Evolutionary conservation across 208 protist genomes (phyloP), one percentile per base, ranked within the genome.

Genomic region (Leptomonas seymouri): DNA sequence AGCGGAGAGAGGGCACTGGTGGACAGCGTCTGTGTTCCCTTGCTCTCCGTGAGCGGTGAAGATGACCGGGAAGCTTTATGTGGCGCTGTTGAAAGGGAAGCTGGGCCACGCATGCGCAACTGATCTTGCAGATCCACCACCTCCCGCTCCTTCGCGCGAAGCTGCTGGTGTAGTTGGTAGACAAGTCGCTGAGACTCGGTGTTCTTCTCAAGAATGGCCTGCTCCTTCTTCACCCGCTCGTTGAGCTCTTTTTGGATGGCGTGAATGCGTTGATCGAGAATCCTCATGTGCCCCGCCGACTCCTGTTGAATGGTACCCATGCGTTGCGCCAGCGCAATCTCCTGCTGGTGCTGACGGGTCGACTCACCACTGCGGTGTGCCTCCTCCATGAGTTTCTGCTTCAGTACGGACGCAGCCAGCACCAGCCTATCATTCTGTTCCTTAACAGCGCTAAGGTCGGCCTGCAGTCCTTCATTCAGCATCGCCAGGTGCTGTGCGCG

Each of bases 351-450:
- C 65, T 85, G 77, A 2, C 82, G 85, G 16, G 63, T 58, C 20
- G 61, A 57, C 46, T 91, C 80, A 21, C 85, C 86, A 65, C 74
- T 82, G 27, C 76, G 60, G 28, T 83, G 77, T 11, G 85, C 81
- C 59, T 93, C 84, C 30, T 91, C 89, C 58, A 94, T 76, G 14
- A 94, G 77, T 48, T 81, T 78, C 54, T 93, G 80, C 79, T 91
- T 91, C 21, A 96, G 78, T 46, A 93, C 71, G 8, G 89, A 82
- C 11, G 86, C 81, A 42, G 91, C 91, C 41, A 86, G 41, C 49
- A 93, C 68, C n/a, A 96, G 74, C 48, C 90, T 85, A 45, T 94
- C 84, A 57, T 93, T 93, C 74, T 96, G 91, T 65, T 90, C 85
- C 58, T 81, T 86, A 55, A 96, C 57, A 14, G 75, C 77, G 34